Base-by-base conservation (phyloP, 2,329 filamentous ascomycete species). In the Pyrenochaeta sp. region DNA sequence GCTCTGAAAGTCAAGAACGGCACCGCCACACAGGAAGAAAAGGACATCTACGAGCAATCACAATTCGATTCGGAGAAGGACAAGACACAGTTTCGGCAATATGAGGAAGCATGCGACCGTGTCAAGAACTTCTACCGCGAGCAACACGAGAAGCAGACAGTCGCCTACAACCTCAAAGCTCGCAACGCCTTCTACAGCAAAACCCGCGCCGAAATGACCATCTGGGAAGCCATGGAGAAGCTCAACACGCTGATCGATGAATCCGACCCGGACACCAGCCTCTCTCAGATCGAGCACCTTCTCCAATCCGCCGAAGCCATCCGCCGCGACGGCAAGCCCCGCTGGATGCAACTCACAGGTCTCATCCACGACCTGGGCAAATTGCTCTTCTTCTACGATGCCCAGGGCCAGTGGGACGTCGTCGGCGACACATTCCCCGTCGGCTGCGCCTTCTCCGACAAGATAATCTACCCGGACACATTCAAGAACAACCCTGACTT, bases 161-260 rank as follows among this genome's bases (percentile, higher is more conserved):
- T 90, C 0, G 84, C 88, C 7, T 95, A 92, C 81, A 96, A 96
- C 77, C 80, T 95, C 29, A 84, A 85, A 52, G 89, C 88, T 10
- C 88, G 91, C 41, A 84, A 87, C 58, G 76, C 81, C 41, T 89
- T 90, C 75, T 76, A 85, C 71, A 80, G 79, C 53, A 82, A 85
- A 49, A 81, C 81, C 2, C 83, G 88, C 40, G 84, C 87, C 11
- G 81, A 88, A 71, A 90, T 96, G 88, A 87, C 86, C 51, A 81
- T 96, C 69, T 96, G 90, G 91, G 80, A 95, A 70, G 91, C 91
- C 14, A 94, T 96, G 75, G 89, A 95, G 81, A 92, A 90, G 74
- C 86, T 96, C 65, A 90, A 96, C 80, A 90, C 88, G 0, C 81
- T 96, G 38, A 88, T 96, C 70, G 91, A 96, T 74, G 89, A 95